Evolutionary conservation across 1,284 basidiomycete species (phyloP).

Genomic region (Cystobasidiaceae sp.): DNA sequence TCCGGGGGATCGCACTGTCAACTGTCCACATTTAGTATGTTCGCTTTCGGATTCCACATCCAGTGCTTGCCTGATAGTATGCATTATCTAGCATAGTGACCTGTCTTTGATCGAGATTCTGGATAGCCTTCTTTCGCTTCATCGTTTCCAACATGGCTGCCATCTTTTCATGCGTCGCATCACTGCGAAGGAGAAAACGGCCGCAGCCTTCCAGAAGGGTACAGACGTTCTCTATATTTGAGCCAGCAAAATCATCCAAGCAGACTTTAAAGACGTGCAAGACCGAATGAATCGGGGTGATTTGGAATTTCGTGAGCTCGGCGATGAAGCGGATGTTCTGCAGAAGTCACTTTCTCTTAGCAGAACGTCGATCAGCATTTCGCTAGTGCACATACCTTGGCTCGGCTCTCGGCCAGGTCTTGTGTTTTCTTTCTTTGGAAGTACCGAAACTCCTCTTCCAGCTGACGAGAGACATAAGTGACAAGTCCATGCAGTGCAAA

Average conservation of each 20-base stretch:
- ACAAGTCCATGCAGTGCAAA: background rate
- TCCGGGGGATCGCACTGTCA: constrained; percentile 91
- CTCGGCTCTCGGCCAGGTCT: constrained; percentile 73
- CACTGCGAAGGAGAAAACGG: constrained; percentile 78
- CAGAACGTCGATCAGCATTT: background rate
- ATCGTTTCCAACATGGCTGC: constrained; percentile 84
- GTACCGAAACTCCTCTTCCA: constrained; percentile 95
- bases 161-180: constrained; percentile 81
- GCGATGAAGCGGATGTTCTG: constrained; percentile 86
- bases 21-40: no score
- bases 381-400: constrained; percentile 58
- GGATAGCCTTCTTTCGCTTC: constrained; percentile 77
- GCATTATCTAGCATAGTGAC: constrained; percentile 90
- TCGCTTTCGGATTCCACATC: constrained; percentile 18
- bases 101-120: constrained; percentile 88
- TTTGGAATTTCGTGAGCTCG: constrained; percentile 88
- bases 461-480: constrained; percentile 50
- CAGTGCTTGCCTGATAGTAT: constrained; percentile 74
- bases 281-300: constrained; percentile 88
- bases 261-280: constrained; percentile 95
- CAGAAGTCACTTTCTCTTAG: background rate
- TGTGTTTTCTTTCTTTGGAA: constrained; percentile 91
- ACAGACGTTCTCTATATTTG: constrained; percentile 89
- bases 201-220: constrained; percentile 91
- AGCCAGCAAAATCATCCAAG: constrained; percentile 86